Percentiles rank a stretch among this genome's conserved stretches.
These are phyloP conservation scores for thale cress (Arabidopsis thaliana) DNA, from an alignment of 345 rosid species.

Conservation along the genomic window DNA sequence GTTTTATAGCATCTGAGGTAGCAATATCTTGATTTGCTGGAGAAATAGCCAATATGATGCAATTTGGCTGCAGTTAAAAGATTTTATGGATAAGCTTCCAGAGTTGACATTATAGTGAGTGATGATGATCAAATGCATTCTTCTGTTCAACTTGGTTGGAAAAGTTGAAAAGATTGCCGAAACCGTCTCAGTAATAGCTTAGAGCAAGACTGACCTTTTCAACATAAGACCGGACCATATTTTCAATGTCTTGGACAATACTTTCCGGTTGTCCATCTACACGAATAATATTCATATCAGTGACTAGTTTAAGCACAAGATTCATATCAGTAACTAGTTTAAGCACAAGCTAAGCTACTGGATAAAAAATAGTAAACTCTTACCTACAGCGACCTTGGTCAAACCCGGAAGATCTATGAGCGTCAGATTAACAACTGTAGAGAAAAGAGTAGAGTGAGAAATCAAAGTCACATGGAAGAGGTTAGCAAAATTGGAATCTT, in stretches of 20 bases:
- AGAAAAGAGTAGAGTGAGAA: constrained; percentile 30
- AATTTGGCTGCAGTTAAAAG: constrained; percentile 77
- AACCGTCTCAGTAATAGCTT: constrained; percentile 29
- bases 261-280: constrained; percentile 93
- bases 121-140: constrained; percentile 20
- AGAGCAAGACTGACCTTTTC: constrained; percentile 71
- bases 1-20: constrained; percentile 98
- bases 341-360: background rate
- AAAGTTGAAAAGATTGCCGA: background rate
- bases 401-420: constrained; percentile 99
- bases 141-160: constrained; percentile 12
- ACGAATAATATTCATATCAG: constrained; percentile 42
- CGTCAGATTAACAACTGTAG: constrained; percentile 94
- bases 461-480: background rate
- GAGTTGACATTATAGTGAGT: constrained; percentile 10
- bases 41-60: constrained; percentile 97
- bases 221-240: constrained; percentile 98
- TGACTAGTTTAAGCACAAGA: constrained; percentile 1
- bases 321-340: constrained; percentile 19
- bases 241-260: constrained; percentile 94
- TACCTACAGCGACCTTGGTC: constrained; percentile 99
- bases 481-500: background rate
- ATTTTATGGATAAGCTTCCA: constrained; percentile 31
- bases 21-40: constrained; percentile 99
- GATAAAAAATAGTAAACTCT: constrained; percentile 41